Conservation (phyloP, 2,329 filamentous ascomycete genomes). For the Reticulascus tulasneorum region DNA sequence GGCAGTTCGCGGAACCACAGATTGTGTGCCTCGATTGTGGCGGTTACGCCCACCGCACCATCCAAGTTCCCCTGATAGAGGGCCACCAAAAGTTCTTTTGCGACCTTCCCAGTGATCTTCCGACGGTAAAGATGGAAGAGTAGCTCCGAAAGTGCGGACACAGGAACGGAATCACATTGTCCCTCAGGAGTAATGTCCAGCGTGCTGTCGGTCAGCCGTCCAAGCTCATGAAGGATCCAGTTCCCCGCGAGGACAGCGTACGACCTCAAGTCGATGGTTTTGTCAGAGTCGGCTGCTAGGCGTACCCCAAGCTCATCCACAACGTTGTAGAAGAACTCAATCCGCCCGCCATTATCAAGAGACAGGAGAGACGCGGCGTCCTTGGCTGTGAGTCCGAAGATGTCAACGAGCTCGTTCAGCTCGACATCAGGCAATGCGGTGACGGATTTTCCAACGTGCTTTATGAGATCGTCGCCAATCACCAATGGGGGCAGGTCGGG, state of each 20-base stretch:
- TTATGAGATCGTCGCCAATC: slow-evolving; percentile 67
- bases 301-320: slow-evolving; percentile 41
- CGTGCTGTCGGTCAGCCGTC: slow-evolving; percentile 56
- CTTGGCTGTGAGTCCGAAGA: slow-evolving; percentile 69
- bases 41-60: slow-evolving; percentile 31
- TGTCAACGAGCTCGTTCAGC: slow-evolving; percentile 54
- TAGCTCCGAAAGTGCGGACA: slow-evolving; percentile 45
- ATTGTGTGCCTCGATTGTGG: slow-evolving; percentile 40
- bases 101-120: slow-evolving; percentile 52
- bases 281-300: slow-evolving; percentile 10
- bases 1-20: slow-evolving; percentile 54
- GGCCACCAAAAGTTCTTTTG: slow-evolving; percentile 54
- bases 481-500: slow-evolving; percentile 80
- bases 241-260: slow-evolving; percentile 51
- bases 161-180: slow-evolving; percentile 42
- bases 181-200: slow-evolving; percentile 41
- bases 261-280: slow-evolving; percentile 21
- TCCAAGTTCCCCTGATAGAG: slow-evolving; percentile 45
- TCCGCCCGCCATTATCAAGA: slow-evolving; percentile 71
- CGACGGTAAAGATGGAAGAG: slow-evolving; percentile 42
- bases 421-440: slow-evolving; percentile 71
- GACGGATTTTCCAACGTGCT: slow-evolving; percentile 57
- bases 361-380: slow-evolving; percentile 78
- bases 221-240: slow-evolving; percentile 73
- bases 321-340: slow-evolving; percentile 77